Percentiles rank a stretch among this genome's conserved stretches.
These are phyloP conservation scores for Penicillium sp. DNA, from an alignment of 2,329 filamentous ascomycete species.

Conservation along the genomic window DNA sequence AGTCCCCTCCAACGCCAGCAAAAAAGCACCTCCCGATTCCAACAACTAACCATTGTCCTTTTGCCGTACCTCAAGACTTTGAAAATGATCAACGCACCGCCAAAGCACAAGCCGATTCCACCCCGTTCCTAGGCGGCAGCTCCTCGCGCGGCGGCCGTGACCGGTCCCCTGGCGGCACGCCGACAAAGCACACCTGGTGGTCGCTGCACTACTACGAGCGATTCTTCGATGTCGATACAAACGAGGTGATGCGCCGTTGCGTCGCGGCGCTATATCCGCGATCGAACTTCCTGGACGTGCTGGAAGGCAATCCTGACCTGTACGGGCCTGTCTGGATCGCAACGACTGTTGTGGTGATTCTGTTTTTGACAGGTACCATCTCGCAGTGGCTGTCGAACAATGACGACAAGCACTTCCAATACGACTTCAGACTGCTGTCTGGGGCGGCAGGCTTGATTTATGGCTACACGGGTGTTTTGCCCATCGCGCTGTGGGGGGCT, in stretches of 20 bases:
- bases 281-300: constrained; percentile 91
- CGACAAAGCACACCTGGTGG: constrained; percentile 85
- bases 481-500: constrained; percentile 77
- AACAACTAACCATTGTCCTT: not conserved
- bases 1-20: constrained; percentile 18
- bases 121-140: constrained; percentile 48
- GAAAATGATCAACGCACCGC: constrained; percentile 54
- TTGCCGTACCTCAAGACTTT: constrained; percentile 55
- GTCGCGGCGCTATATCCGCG: constrained; percentile 84
- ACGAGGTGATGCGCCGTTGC: constrained; percentile 80
- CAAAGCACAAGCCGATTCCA: constrained; percentile 47
- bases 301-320: constrained; percentile 93
- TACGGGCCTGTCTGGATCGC: constrained; percentile 99
- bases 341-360: constrained; percentile 89
- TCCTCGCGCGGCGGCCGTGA: constrained; percentile 40
- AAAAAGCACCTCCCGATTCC: not conserved
- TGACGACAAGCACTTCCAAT: constrained; percentile 68
- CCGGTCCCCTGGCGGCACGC: constrained; percentile 39
- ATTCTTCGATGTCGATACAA: constrained; percentile 98
- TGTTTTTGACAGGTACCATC: constrained; percentile 93
- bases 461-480: constrained; percentile 86
- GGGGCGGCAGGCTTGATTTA: constrained; percentile 90
- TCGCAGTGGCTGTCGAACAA: constrained; percentile 76
- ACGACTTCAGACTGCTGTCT: constrained; percentile 85
- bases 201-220: constrained; percentile 88